Evolutionary conservation across 164 flowering plant genomes (phyloP).

Genomic region (Nymphaea thermarum): DNA sequence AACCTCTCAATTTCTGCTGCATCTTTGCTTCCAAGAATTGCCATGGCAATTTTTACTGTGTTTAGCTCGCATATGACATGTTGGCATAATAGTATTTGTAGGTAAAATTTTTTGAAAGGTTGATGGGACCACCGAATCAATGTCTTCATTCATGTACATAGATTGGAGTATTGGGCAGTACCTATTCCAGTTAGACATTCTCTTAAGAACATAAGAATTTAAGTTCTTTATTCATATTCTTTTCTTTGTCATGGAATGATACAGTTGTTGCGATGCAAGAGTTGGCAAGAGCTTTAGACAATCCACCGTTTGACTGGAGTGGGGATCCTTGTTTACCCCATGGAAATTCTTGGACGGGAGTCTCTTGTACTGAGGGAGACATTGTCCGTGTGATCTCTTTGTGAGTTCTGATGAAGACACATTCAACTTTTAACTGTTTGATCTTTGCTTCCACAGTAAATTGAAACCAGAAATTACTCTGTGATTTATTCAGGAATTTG

Average conservation of each 20-base stretch:
- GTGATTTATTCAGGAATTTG: constrained; percentile 36
- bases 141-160: too few species aligned
- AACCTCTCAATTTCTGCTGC: neutral
- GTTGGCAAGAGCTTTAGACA: constrained; percentile 37
- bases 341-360: constrained; percentile 72
- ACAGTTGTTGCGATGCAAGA: constrained; percentile 63
- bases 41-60: neutral
- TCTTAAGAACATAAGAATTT: too few species aligned
- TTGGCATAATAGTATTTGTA: neutral
- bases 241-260: neutral
- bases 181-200: too few species aligned
- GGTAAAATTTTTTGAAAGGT: too few species aligned
- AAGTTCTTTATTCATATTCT: neutral
- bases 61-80: neutral
- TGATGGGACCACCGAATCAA: too few species aligned
- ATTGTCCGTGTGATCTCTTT: constrained; percentile 31
- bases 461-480: neutral
- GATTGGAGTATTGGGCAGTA: too few species aligned
- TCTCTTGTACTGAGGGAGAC: constrained; percentile 36
- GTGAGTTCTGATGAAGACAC: constrained; percentile 31
- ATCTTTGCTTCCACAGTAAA: neutral
- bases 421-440: neutral
- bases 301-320: constrained; percentile 71
- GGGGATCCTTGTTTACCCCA: constrained; percentile 89
- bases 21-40: neutral